Percentiles rank a stretch among this genome's conserved stretches.
These are phyloP conservation scores for Calonectria ilicicola DNA, from an alignment of 2,329 filamentous ascomycete species.

Conservation along the genomic window DNA sequence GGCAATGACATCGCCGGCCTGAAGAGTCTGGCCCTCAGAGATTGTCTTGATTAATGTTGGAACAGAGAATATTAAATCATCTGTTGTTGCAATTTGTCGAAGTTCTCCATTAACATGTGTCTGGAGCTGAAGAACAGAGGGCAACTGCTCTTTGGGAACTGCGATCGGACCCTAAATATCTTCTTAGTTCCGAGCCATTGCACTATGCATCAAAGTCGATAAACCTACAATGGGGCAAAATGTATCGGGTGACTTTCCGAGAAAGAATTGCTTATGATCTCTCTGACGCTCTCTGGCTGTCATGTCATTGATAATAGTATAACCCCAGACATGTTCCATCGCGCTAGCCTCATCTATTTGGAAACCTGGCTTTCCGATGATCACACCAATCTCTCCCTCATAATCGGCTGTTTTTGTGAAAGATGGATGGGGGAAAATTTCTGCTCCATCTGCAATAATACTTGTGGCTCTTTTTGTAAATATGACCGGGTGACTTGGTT, in stretches of 20 bases:
- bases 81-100: constrained; percentile 56
- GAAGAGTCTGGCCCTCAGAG: constrained; percentile 56
- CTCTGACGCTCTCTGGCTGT: constrained; percentile 63
- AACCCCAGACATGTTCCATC: constrained; percentile 65
- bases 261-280: constrained; percentile 71
- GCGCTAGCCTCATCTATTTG: constrained; percentile 57
- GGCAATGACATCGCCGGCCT: constrained; percentile 59
- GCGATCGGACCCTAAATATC: constrained; percentile 59
- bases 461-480: constrained; percentile 67
- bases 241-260: constrained; percentile 66
- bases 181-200: background rate
- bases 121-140: constrained; percentile 52
- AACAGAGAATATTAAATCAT: constrained; percentile 59
- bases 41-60: constrained; percentile 55
- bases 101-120: constrained; percentile 59
- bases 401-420: constrained; percentile 66
- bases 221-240: background rate
- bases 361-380: constrained; percentile 63
- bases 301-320: constrained; percentile 66
- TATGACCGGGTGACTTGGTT: constrained; percentile 65
- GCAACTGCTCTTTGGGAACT: constrained; percentile 58
- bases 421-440: constrained; percentile 56
- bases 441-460: constrained; percentile 61
- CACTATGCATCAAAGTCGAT: background rate
- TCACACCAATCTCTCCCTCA: constrained; percentile 68